Percentiles rank a stretch among this genome's conserved stretches.
These are phyloP conservation scores for Monilinia aucupariae DNA, from an alignment of 2,329 filamentous ascomycete species.

Conservation along the genomic window DNA sequence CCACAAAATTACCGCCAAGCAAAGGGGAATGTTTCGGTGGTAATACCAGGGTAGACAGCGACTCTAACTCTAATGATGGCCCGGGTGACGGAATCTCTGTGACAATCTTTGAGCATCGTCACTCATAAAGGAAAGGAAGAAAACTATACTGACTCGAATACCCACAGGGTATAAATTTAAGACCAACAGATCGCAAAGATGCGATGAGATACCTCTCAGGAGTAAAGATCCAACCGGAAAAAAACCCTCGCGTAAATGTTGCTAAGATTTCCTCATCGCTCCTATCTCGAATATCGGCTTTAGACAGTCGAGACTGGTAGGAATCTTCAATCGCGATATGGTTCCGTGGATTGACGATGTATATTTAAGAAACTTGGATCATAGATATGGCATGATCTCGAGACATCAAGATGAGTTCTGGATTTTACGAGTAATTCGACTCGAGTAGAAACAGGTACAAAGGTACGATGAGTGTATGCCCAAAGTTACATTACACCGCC, in stretches of 20 bases:
- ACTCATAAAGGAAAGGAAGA: no score
- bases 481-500: no score
- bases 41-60: conserved; percentile 6
- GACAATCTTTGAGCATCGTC: neutral
- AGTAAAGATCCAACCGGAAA: conserved; percentile 22
- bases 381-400: no score
- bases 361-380: no score
- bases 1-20: conserved; percentile 21
- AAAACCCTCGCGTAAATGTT: conserved; percentile 22
- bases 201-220: conserved; percentile 18
- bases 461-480: no score
- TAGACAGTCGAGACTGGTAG: neutral
- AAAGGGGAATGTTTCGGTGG: conserved; percentile 16
- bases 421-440: no score
- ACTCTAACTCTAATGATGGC: neutral
- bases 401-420: no score
- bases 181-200: conserved; percentile 4
- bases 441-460: no score
- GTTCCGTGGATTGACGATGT: neutral
- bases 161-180: conserved; percentile 12
- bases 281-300: neutral
- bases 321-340: neutral
- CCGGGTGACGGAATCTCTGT: conserved; percentile 6
- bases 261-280: conserved; percentile 18
- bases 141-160: conserved; percentile 17